Base-by-base conservation (phyloP, 176 grass and related monocot species). In the Juncus inflexus region DNA sequence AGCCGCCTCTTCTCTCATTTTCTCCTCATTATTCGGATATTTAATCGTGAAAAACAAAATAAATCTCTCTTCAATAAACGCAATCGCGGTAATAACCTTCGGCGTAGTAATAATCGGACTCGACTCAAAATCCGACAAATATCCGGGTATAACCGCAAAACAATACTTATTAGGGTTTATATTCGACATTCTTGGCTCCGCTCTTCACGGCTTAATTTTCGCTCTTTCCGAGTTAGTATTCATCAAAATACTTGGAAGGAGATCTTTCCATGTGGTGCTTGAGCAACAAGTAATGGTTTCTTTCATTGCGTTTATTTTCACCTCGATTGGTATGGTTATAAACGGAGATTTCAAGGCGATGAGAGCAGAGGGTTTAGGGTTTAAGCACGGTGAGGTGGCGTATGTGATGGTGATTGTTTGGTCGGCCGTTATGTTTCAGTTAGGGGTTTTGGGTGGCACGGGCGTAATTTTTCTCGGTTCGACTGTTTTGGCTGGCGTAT, bases 281-380 rank as follows among this genome's bases (percentile, higher is more conserved):
- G 92, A 97, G 87, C 87, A 97, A 78, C 92, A 97, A 73, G 85
- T 75, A 19, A 87, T 80, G 43, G 87, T 97, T 70, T 89, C 85
- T 38, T 68, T 96, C 45, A 55, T 47, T 16, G 87, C 87, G 7
- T 97, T 97, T 74, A 66, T 55, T 7, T 86, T 91, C 92, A 97
- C 92, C 37, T 81, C 92, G 15, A 54, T 49, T 0, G 87, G 92
- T 3, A 61, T 97, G 6, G 68, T 79, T 3, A 36, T 42, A 12
- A 80, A 78, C 13, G 65, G 76, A 6, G 87, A 83, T 0, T 96
- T 96, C 76, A 60, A 37, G 3, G 77, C 73, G 6, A 86, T 96
- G 87, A 63, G 74, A 10, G 52, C 59, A 2, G 92, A 91, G 74
- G 81, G 84, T 4, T 66, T 65, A 2, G 37, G 15, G 50, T 97